A percentile compares a stretch with the other conserved stretches of the same genome.
phyloP scores from a whole-genome alignment of 1,139 yeast genomes.

The Suhomyces maxii region DNA sequence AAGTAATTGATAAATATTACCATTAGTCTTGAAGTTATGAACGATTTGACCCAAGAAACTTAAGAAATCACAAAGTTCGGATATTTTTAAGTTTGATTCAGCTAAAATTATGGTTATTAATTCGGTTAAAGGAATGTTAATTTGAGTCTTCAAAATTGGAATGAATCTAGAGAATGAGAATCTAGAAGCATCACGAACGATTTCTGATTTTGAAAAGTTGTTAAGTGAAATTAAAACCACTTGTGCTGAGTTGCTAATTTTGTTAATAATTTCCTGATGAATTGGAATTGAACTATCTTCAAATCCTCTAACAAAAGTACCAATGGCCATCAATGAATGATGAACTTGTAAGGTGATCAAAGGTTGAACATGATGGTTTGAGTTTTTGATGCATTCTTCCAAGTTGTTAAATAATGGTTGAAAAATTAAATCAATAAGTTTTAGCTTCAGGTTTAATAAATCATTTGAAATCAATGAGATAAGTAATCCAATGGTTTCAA shows the following conservation, averaged over 20 bases:
- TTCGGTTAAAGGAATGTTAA: conserved; percentile 65
- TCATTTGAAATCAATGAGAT: conserved; percentile 49
- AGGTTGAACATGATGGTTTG: conserved; percentile 36
- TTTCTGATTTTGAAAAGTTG: conserved; percentile 63
- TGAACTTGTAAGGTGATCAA: conserved; percentile 71
- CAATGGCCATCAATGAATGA: conserved; percentile 84
- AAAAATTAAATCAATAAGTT: conserved; percentile 61
- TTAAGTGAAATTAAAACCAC: conserved; percentile 84
- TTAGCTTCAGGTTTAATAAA: conserved; percentile 34
- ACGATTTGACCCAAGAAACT: conserved; percentile 86
- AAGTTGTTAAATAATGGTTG: conserved; percentile 78
- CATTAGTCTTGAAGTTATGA: conserved; percentile 70
- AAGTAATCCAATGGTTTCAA: conserved; percentile 75
- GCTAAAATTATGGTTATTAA: conserved; percentile 72
- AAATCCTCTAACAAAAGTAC: conserved; percentile 85
- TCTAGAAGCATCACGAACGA: conserved; percentile 81
- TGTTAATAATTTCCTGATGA: conserved; percentile 41
- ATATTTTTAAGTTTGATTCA: conserved; percentile 57
- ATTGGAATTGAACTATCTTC: conserved; percentile 42
- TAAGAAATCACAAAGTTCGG: conserved; percentile 77
- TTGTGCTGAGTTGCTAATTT: conserved; percentile 72
- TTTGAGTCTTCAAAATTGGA: conserved; percentile 54
- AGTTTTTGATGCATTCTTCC: conserved; percentile 55
- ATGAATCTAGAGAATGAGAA: conserved; percentile 86
- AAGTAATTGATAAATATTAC: conserved; percentile 69